Base-by-base conservation (phyloP, 148 eudicot genomes). In the Rheum nobile region DNA sequence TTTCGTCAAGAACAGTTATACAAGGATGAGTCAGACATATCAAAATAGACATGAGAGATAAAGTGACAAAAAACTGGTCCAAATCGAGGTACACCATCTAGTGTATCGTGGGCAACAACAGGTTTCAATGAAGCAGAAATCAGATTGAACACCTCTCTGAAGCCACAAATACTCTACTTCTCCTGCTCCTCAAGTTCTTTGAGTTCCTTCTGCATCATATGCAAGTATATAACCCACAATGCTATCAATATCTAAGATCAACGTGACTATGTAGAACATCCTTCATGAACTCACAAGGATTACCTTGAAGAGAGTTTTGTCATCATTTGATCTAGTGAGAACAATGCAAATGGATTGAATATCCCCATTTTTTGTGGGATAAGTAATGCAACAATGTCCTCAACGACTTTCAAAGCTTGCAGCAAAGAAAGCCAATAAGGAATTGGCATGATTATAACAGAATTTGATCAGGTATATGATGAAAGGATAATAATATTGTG, bases 61-160 rank as follows among this genome's bases (percentile, higher is more conserved):
- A n/a, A n/a, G n/a, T n/a, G n/a, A n/a, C n/a, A n/a, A n/a, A n/a
- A n/a, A n/a, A n/a, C n/a, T n/a, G n/a, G n/a, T n/a, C n/a, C n/a
- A n/a, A n/a, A n/a, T n/a, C n/a, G n/a, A n/a, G n/a, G n/a, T n/a
- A 38, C 82, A 94, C 98, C 98, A 72, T 87, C 87, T 42, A 95
- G 89, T 48, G 87, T 83, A 84, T 88, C 92, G 86, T 90, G 96
- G 79, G 85, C 88, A 81, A 92, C 84, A 79, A 95, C 71, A 77
- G 99, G 97, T 82, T 88, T 95, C 88, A 79, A 82, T 65, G 97
- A 91, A 83, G 92, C 77, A 65, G 96, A 88, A 82, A 95, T 88
- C 79, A 87, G 67, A 79, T 95, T 96, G 41, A 95, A 80, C 91
- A 95, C 97, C 87, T 91, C 97, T 22, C 96, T 83, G 78, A 95